These are phyloP conservation scores for Remersonia thermophila DNA, from an alignment of 2,329 filamentous ascomycete species.

Conservation along the genomic window DNA sequence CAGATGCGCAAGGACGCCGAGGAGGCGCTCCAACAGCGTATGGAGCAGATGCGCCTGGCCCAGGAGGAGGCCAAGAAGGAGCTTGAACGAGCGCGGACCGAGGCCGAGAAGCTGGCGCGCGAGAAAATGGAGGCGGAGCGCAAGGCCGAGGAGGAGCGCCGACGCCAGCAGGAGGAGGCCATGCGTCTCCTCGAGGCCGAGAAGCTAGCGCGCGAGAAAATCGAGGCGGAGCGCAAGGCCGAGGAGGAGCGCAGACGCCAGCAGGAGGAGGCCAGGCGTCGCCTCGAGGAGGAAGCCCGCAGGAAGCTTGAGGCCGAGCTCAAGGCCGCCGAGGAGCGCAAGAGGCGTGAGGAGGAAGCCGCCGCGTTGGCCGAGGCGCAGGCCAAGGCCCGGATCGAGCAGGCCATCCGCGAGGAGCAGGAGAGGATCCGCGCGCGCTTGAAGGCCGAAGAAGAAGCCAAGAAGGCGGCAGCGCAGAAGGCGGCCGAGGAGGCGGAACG, in stretches of 20 bases:
- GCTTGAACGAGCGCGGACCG: slow-evolving; percentile 33
- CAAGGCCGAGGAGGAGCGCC: slow-evolving; percentile 26
- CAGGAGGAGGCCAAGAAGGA: slow-evolving; percentile 35
- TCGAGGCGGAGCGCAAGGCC: slow-evolving; percentile 27
- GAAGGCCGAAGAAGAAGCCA: slow-evolving; percentile 30
- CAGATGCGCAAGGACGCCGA: slow-evolving; percentile 24
- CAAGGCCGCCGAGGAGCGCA: slow-evolving; percentile 26
- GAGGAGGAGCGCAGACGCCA: slow-evolving; percentile 24
- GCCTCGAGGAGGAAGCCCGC: slow-evolving; percentile 23
- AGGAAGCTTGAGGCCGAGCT: slow-evolving; percentile 28
- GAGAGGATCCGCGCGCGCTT: slow-evolving; percentile 35
- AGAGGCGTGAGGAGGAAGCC: slow-evolving; percentile 24
- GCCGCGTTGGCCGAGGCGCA: slow-evolving; percentile 22
- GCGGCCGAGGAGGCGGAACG: slow-evolving; percentile 30
- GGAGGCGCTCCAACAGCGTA: slow-evolving; percentile 10
- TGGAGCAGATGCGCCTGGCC: slow-evolving; percentile 18
- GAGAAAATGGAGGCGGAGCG: slow-evolving; percentile 28
- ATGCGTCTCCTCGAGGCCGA: slow-evolving; percentile 23
- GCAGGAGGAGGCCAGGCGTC: slow-evolving; percentile 23
- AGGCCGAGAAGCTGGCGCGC: slow-evolving; percentile 33
- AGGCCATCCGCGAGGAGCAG: slow-evolving; percentile 32
- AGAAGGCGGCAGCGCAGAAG: slow-evolving; percentile 35
- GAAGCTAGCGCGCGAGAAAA: slow-evolving; percentile 28
- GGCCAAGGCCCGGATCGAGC: slow-evolving; percentile 30
- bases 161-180: slow-evolving; percentile 22